Evolutionary conservation across 1,139 yeast species (phyloP).

Genomic region (Eremothecium coryli): DNA sequence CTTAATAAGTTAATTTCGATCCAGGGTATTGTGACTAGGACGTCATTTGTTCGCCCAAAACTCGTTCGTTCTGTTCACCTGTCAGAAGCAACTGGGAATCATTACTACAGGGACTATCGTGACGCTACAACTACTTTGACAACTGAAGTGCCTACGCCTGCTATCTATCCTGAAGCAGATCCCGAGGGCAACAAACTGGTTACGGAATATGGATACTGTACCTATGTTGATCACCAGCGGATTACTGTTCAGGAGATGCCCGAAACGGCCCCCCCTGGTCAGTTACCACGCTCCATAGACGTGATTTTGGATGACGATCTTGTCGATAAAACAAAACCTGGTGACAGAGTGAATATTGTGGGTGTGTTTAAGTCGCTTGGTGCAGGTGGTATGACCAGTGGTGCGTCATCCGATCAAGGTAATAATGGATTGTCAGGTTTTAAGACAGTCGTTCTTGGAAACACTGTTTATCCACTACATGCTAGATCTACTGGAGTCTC

Average conservation of each 20-base stretch:
- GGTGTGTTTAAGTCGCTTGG: slow-evolving; percentile 94
- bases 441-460: slow-evolving; percentile 72
- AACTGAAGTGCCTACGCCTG: slow-evolving; percentile 55
- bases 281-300: slow-evolving; percentile 86
- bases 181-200: slow-evolving; percentile 77
- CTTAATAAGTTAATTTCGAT: slow-evolving; percentile 77
- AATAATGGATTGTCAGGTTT: slow-evolving; percentile 59
- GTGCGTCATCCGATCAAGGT: slow-evolving; percentile 18
- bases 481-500: slow-evolving; percentile 83
- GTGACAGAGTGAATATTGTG: slow-evolving; percentile 89
- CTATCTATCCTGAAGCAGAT: slow-evolving; percentile 90
- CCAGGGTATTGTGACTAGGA: slow-evolving; percentile 93
- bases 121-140: slow-evolving; percentile 90
- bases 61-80: slow-evolving; percentile 88
- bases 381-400: slow-evolving; percentile 43
- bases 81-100: slow-evolving; percentile 74
- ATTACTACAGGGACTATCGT: slow-evolving; percentile 84
- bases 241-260: slow-evolving; percentile 97
- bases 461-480: slow-evolving; percentile 81
- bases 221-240: slow-evolving; percentile 90
- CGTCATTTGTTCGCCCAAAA: slow-evolving; percentile 89
- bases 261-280: slow-evolving; percentile 97
- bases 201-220: slow-evolving; percentile 90
- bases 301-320: slow-evolving; percentile 87
- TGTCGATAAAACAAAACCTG: slow-evolving; percentile 89